A percentile compares a stretch with the other conserved stretches of the same genome.
phyloP scores from a whole-genome alignment of 1,139 yeast genomes.

The Taiozyma onychis region DNA sequence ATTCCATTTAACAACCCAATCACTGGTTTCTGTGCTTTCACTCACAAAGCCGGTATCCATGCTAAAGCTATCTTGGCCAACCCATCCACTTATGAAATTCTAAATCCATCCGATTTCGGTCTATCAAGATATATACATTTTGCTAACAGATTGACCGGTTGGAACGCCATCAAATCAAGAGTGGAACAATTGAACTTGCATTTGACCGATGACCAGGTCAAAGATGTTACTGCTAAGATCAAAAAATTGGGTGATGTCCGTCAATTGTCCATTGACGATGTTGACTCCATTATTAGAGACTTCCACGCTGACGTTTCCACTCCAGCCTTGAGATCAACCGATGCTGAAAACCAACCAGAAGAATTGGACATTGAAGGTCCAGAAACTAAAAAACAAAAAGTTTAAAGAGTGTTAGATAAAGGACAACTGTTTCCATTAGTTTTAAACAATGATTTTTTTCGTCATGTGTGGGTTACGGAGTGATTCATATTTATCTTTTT shows the following conservation, averaged over 20 bases:
- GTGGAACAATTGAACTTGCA: slow-evolving; percentile 93
- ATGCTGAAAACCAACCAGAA: slow-evolving; percentile 22
- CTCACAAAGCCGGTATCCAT: slow-evolving; percentile 99
- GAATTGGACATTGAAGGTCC: slow-evolving; percentile 24
- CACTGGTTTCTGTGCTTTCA: slow-evolving; percentile 98
- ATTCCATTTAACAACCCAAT: slow-evolving; percentile 98
- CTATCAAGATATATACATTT: slow-evolving; percentile 93
- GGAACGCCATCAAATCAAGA: slow-evolving; percentile 98
- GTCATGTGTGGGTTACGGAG: not conserved
- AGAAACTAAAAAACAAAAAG: slow-evolving; percentile 24
- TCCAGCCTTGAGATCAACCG: slow-evolving; percentile 29
- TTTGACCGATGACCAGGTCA: slow-evolving; percentile 87
- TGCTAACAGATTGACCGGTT: slow-evolving; percentile 96
- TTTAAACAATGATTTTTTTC: not conserved
- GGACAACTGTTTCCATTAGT: not conserved
- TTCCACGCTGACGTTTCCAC: slow-evolving; percentile 68
- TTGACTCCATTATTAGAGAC: slow-evolving; percentile 92
- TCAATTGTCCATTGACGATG: slow-evolving; percentile 92
- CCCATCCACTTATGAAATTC: slow-evolving; percentile 95
- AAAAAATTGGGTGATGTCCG: slow-evolving; percentile 94
- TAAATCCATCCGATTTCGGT: slow-evolving; percentile 93
- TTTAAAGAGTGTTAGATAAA: slow-evolving; percentile 1
- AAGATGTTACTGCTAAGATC: slow-evolving; percentile 91
- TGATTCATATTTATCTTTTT: not conserved
- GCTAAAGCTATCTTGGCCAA: slow-evolving; percentile 98